phyloP scores from a whole-genome alignment of 305 asterid species.

The Coffea humblotiana region DNA sequence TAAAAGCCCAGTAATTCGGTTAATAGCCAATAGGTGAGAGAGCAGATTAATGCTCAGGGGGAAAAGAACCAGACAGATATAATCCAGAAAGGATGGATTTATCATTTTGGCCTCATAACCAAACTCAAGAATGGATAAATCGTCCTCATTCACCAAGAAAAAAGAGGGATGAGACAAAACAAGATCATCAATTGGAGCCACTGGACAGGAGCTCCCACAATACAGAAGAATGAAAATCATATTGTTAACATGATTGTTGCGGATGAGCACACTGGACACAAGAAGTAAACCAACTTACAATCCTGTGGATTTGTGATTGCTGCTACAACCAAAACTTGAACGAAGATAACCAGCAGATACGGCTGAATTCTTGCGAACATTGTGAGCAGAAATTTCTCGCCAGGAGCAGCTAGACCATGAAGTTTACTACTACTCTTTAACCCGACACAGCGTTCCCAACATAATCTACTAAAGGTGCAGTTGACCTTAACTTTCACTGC shows the following conservation, averaged over 20 bases:
- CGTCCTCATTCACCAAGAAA: neutral
- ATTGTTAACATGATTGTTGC: neutral
- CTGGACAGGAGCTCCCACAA: too few relatives aligned
- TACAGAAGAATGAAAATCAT: neutral
- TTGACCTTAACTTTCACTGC: slow-evolving; percentile 11
- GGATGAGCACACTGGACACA: neutral
- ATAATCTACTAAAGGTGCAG: slow-evolving; percentile 4
- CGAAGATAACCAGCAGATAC: slow-evolving; percentile 32
- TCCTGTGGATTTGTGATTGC: slow-evolving; percentile 47
- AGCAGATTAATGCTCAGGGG: neutral
- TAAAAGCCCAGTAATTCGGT: neutral
- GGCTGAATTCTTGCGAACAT: slow-evolving; percentile 29
- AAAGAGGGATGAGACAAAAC: neutral
- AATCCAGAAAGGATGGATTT: neutral
- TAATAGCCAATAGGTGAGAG: neutral
- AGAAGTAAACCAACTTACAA: slow-evolving; percentile 42
- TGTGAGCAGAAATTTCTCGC: neutral
- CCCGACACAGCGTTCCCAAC: neutral
- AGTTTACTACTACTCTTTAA: neutral
- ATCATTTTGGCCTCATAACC: neutral
- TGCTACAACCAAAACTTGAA: slow-evolving; percentile 36
- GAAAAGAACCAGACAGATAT: neutral
- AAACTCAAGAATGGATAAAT: neutral
- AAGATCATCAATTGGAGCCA: neutral
- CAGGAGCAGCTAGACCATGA: neutral